Evolutionary conservation across 2,329 filamentous ascomycete species (phyloP).

Genomic region (Neonectria sp.): DNA sequence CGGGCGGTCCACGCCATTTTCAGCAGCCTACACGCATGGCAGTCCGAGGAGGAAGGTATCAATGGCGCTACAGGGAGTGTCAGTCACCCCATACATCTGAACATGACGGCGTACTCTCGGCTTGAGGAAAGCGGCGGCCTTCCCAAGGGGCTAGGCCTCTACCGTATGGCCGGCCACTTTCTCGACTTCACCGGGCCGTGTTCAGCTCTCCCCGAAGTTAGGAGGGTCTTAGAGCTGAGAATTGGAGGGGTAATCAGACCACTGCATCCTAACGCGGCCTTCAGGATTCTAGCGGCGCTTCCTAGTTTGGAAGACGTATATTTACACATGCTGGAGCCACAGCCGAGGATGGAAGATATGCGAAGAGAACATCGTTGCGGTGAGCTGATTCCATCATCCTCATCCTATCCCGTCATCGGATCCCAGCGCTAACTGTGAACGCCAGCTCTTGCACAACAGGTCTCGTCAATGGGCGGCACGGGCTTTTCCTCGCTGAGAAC

Average conservation of each 20-base stretch:
- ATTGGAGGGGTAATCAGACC: not conserved
- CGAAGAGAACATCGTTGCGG: not conserved
- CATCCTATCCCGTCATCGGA: not conserved
- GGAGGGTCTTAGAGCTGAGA: not conserved
- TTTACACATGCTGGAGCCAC: not conserved
- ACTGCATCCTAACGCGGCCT: not conserved
- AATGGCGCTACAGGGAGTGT: not conserved
- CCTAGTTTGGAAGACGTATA: not conserved
- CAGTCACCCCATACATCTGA: not conserved
- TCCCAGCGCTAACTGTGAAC: not conserved
- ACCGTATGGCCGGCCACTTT: not conserved
- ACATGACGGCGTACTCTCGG: not conserved
- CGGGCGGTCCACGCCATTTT: constrained; percentile 14
- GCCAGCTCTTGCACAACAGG: not conserved
- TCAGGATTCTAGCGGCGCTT: not conserved
- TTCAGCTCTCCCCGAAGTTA: not conserved
- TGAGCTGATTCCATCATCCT: not conserved
- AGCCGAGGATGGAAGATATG: not conserved
- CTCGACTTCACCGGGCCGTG: not conserved
- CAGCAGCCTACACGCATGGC: not conserved
- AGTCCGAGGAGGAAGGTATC: not conserved
- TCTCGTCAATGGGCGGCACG: not conserved
- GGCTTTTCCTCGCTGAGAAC: not conserved
- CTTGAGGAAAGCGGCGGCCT: not conserved
- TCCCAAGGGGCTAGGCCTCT: not conserved